Evolutionary conservation across 805 yeast species (phyloP), one percentile per base, ranked within the genome.

Genomic region (Torulaspora gathmanii): DNA sequence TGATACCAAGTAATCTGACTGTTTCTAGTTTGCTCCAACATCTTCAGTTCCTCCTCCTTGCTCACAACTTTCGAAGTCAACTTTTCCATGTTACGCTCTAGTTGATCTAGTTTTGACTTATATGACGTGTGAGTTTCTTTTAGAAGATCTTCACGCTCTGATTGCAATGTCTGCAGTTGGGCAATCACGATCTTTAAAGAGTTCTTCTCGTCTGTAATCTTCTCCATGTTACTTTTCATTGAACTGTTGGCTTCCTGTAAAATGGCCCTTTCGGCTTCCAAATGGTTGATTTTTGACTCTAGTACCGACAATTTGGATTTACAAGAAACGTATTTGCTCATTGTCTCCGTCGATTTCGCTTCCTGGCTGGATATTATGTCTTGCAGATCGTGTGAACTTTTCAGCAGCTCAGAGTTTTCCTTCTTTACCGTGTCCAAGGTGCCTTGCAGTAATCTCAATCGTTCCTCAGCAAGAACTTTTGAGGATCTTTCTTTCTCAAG

Each of bases 141-240:
- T 37, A 75, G 70, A 5, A 77, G 67, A 1, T 64, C 52, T 40
- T 82, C 84, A 42, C 89, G 72, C 57, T 86, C 90, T 42, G 71
- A 71, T 45, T 79, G 78, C 31, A 79, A 58, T 2, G 79, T 57
- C 61, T 86, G 91, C 36, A 86, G 65, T 54, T 75, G 82, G 6
- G 75, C 61, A 8, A 85, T 72, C 46, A 81, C 69, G 3, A 77
- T 72, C 52, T 75, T 80, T 33, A 86, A 66, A 42, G 78, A 73
- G 5, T 73, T 63, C 54, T 78, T 80, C 57, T 88, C 95, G 2
- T 73, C 72, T 36, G 72, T 66, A 44, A 85, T 64, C 23, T 70
- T 73, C 6, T 67, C 64, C 33, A 80, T 71, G 49, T 84, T 87
- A 11, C 67, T 65, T 26, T 73, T 67, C 25, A 85, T 61, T 9